Evolutionary conservation across 225 moss, liverwort and hornwort species (phyloP), one percentile per base, ranked within the genome.

Genomic region (Straminergon stramineum): DNA sequence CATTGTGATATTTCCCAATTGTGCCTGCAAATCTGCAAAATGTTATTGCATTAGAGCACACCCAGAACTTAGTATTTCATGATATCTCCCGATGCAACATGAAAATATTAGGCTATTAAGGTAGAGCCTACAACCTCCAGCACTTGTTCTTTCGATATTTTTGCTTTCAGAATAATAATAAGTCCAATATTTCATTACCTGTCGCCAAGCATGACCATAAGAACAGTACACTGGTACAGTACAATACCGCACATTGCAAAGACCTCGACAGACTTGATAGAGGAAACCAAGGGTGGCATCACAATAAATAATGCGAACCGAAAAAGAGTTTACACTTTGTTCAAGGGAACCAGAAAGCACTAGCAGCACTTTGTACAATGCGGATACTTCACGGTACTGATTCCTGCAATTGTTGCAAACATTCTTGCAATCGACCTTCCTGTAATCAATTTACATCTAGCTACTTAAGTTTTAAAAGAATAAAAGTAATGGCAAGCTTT

Each of bases 361-460:
- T 79, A 80, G 75, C 69, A 55, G 39, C 81, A 69, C 87, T 91
- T 48, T 89, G 91, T 92, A 92, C 92, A 92, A 87, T 87, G 80
- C 41, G 62, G 68, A 75, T 87, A 70, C 89, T 53, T 82, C 82
- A 85, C 56, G 21, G 57, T 62, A 89, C 89, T 74, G 37, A 63
- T 78, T 82, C 82, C 90, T 76, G 68, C 53, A 85, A 82, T 83
- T 57, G 68, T 77, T 91, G 91, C 90, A 89, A 90, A 28, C 31
- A 75, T 68, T 84, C 55, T 87, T 84, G 84, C 88, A 87, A 71
- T 84, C 48, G 55, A 88, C 37, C 53, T 79, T 39, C 87, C 78
- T 88, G 82, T 68, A 64, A 86, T 84, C 79, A 89, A 92, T 92
- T 89, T 93, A 93, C 90, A 90, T 85, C 85, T 92, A 84, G 30